These are phyloP conservation scores for Termitomyces sp. DNA, from an alignment of 768 basidiomycete species.

Conservation along the genomic window DNA sequence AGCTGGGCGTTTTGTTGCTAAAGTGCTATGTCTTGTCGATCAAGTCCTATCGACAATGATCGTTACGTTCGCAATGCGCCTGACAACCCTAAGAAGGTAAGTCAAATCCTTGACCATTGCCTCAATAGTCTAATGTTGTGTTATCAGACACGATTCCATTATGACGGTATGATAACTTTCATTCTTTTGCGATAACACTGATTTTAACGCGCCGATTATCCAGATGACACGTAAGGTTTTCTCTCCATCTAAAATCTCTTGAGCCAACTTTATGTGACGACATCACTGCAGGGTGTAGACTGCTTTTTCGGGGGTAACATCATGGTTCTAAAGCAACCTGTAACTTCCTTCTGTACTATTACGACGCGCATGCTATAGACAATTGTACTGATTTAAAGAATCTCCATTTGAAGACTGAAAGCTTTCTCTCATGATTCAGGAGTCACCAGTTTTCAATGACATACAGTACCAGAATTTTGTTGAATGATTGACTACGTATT, in stretches of 20 bases:
- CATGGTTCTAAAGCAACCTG: not conserved
- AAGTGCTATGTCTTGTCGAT: not conserved
- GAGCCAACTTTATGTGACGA: not conserved
- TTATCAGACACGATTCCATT: conserved; percentile 72
- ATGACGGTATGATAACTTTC: conserved; percentile 57
- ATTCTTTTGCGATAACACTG: not conserved
- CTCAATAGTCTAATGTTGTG: conserved; percentile 1
- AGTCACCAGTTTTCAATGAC: not conserved
- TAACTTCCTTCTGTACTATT: conserved; percentile 2
- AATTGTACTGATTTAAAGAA: not conserved
- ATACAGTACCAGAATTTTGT: not conserved
- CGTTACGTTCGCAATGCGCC: conserved; percentile 77
- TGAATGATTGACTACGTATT: not conserved
- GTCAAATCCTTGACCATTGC: conserved; percentile 15
- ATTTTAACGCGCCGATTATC: conserved; percentile 16
- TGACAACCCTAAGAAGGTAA: conserved; percentile 83
- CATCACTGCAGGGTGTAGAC: conserved; percentile 11
- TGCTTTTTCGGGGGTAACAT: not conserved
- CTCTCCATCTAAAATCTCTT: not conserved
- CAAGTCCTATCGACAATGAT: conserved; percentile 81
- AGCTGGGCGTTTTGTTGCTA: not conserved
- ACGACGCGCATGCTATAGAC: not conserved
- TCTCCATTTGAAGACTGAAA: not conserved
- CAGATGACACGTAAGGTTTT: conserved; percentile 62
- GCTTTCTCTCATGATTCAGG: not conserved